Conservation (phyloP, 176 grass and related monocot species). For the Olyra latifolia region DNA sequence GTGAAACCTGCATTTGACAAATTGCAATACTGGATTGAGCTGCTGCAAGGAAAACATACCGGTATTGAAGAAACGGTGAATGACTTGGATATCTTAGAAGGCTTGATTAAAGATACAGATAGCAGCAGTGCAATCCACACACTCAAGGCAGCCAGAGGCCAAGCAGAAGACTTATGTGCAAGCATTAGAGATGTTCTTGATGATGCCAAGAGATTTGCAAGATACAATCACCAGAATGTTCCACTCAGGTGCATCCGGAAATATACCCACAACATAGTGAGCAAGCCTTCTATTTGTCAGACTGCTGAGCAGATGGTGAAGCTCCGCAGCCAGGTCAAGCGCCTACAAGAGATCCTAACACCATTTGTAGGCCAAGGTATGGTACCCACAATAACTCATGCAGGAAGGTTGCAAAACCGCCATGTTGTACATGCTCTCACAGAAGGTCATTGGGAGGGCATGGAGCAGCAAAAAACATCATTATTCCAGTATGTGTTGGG, state of each 20-base stretch:
- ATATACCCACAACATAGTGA: slow-evolving; percentile 7
- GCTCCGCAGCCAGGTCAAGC: not conserved
- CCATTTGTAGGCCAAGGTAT: slow-evolving; percentile 7
- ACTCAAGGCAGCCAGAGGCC: slow-evolving; percentile 14
- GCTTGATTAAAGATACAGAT: slow-evolving; percentile 6
- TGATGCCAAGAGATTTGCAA: slow-evolving; percentile 7
- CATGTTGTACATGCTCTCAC: slow-evolving; percentile 10
- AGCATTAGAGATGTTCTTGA: slow-evolving; percentile 9
- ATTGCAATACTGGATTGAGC: slow-evolving; percentile 25
- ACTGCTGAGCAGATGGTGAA: slow-evolving; percentile 5
- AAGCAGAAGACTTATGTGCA: slow-evolving; percentile 10
- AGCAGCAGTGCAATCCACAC: not conserved
- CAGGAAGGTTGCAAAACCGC: slow-evolving; percentile 13
- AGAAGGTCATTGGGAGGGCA: slow-evolving; percentile 8
- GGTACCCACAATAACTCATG: not conserved
- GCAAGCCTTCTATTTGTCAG: not conserved
- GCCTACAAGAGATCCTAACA: not conserved
- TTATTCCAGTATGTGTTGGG: slow-evolving; percentile 5
- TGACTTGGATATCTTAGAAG: slow-evolving; percentile 10
- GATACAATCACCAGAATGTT: not conserved
- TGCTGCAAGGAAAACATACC: slow-evolving; percentile 23
- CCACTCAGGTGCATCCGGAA: slow-evolving; percentile 16
- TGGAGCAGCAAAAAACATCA: not conserved
- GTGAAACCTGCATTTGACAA: slow-evolving; percentile 14
- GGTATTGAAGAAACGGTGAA: slow-evolving; percentile 13